phyloP scores from a whole-genome alignment of 1,284 basidiomycete genomes.

The Porogramme epimiltina region DNA sequence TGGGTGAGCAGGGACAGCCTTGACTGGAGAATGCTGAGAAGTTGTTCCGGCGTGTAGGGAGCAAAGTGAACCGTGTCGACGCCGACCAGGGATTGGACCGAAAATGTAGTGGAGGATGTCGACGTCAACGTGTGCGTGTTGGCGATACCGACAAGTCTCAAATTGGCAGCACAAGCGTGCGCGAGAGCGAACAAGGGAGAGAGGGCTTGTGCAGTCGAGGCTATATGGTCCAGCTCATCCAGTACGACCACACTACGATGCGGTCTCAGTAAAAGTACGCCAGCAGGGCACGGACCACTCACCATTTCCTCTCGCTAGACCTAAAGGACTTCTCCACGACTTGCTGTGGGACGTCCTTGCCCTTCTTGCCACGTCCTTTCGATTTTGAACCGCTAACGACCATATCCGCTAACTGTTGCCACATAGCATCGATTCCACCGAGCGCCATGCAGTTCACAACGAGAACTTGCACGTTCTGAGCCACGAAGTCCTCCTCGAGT shows the following conservation, averaged over 20 bases:
- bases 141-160: conserved; percentile 78
- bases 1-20: conserved; percentile 51
- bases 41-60: conserved; percentile 69
- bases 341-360: conserved; percentile 36
- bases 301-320: conserved; percentile 58
- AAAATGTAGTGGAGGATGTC: conserved; percentile 39
- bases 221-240: conserved; percentile 80
- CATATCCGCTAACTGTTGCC: conserved; percentile 66
- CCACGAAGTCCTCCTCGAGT: conserved; percentile 37
- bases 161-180: conserved; percentile 43
- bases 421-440: conserved; percentile 63
- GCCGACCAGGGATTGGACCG: conserved; percentile 38
- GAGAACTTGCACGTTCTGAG: conserved; percentile 48
- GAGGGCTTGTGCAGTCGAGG: conserved; percentile 56
- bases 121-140: conserved; percentile 81
- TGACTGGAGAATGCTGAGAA: conserved; percentile 63
- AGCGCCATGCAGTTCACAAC: conserved; percentile 81
- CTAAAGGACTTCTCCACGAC: conserved; percentile 46
- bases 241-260: conserved; percentile 64
- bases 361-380: conserved; percentile 32
- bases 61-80: conserved; percentile 74
- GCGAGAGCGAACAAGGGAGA: conserved; percentile 65
- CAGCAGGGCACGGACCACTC: conserved; percentile 22
- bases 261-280: not conserved
- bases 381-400: conserved; percentile 42